Evolutionary conservation across 495 filamentous ascomycete genomes (phyloP).

Genomic region (Lichina pygmaea): DNA sequence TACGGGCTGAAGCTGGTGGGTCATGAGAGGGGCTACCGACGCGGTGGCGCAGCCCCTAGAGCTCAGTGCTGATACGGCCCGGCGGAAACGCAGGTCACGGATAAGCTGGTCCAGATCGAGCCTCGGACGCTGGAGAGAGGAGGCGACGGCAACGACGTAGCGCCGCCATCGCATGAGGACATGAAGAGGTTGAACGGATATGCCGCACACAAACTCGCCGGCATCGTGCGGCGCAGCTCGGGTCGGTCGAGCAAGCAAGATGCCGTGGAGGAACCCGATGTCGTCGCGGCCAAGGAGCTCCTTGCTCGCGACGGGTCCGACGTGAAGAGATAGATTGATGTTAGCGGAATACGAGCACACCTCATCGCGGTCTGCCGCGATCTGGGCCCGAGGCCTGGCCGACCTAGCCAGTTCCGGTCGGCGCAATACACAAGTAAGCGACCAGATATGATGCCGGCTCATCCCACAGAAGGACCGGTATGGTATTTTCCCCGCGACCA

Average conservation of each 20-base stretch:
- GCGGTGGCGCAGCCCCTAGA: too few species aligned
- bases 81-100: background rate
- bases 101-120: background rate
- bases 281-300: constrained; percentile 51
- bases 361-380: too few species aligned
- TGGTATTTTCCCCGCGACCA: too few species aligned
- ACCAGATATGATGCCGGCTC: too few species aligned
- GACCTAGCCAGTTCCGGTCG: too few species aligned
- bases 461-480: too few species aligned
- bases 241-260: constrained; percentile 10
- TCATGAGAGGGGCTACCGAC: constrained; percentile 2
- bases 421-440: too few species aligned
- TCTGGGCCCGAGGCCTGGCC: too few species aligned
- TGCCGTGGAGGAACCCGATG: constrained; percentile 28
- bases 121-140: background rate
- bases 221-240: constrained; percentile 39
- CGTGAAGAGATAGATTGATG: background rate
- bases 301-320: constrained; percentile 20
- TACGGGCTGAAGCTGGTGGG: constrained; percentile 70
- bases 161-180: background rate
- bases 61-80: background rate
- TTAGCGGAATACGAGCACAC: too few species aligned
- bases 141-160: background rate
- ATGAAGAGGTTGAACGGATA: constrained; percentile 33
- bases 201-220: constrained; percentile 44